Percentiles rank a stretch among this genome's conserved stretches.
phyloP scores from a whole-genome alignment of 305 asterid species.

The Salvia sclarea region DNA sequence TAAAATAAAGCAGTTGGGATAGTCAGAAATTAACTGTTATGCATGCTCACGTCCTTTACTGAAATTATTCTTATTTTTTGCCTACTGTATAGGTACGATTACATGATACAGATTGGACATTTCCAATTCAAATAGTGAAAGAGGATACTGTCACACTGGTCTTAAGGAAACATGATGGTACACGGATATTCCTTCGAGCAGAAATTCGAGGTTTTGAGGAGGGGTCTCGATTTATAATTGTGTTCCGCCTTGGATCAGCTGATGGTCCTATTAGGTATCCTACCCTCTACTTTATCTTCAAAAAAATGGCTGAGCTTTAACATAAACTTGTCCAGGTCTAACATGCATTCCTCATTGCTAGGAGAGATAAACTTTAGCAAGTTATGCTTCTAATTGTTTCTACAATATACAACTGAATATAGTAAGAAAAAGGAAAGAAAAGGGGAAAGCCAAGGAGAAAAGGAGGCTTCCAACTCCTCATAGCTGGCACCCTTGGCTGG shows the following conservation, averaged over 20 bases:
- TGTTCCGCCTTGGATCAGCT: constrained; percentile 82
- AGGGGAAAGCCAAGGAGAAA: background rate
- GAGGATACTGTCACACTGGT: constrained; percentile 79
- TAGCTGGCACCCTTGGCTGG: constrained; percentile 16
- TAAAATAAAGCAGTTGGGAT: background rate
- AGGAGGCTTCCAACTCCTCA: background rate
- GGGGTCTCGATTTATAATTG: constrained; percentile 94
- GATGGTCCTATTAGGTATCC: constrained; percentile 88
- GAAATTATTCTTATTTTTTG: background rate
- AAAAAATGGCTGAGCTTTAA: too few species aligned
- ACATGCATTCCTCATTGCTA: background rate
- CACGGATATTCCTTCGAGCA: constrained; percentile 56
- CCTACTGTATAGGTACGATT: constrained; percentile 65
- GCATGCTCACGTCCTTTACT: background rate
- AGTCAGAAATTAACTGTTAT: background rate
- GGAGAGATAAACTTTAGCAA: background rate
- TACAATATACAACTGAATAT: background rate
- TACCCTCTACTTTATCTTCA: constrained; percentile 22
- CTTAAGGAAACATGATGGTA: constrained; percentile 65
- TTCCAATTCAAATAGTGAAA: constrained; percentile 81
- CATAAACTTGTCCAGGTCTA: constrained; percentile 14
- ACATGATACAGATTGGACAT: constrained; percentile 90
- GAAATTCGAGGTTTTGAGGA: constrained; percentile 99
- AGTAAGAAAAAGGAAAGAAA: background rate
- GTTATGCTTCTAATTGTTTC: background rate